These are phyloP conservation scores for Arthrobotrys entomopaga DNA, from an alignment of 2,329 filamentous ascomycete species.

Conservation along the genomic window DNA sequence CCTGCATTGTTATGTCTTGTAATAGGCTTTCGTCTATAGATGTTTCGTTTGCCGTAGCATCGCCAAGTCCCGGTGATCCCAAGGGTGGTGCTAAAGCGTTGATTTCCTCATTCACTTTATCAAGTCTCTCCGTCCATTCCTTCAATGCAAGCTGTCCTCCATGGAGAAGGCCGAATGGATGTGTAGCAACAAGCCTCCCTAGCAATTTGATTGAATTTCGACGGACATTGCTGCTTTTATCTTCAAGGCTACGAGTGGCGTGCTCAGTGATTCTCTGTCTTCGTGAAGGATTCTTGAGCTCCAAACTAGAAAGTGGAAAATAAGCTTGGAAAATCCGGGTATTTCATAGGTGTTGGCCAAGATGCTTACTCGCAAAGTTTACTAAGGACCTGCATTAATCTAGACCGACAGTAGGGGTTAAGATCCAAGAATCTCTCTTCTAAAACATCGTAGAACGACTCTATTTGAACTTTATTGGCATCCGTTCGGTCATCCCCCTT, in stretches of 20 bases:
- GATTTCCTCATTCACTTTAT: conserved; percentile 84
- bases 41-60: conserved; percentile 73
- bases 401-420: conserved; percentile 93
- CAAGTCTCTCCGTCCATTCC: conserved; percentile 84
- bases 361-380: conserved; percentile 76
- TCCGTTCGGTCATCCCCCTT: conserved; percentile 85
- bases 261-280: conserved; percentile 87
- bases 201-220: conserved; percentile 94
- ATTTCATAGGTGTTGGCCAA: background rate
- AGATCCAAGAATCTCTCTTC: conserved; percentile 96
- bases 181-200: conserved; percentile 86
- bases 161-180: conserved; percentile 92
- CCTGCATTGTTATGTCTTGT: conserved; percentile 85
- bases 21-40: conserved; percentile 78
- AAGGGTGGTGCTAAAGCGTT: conserved; percentile 80
- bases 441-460: conserved; percentile 95
- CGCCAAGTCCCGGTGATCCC: conserved; percentile 76
- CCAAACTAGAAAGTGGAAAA: conserved; percentile 65
- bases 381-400: conserved; percentile 84
- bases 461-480: conserved; percentile 92
- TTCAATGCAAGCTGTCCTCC: conserved; percentile 84
- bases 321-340: background rate
- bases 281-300: conserved; percentile 93
- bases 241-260: conserved; percentile 87
- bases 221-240: conserved; percentile 97